Evolutionary conservation across 208 protist genomes (phyloP).

Genomic region (Trypanosomatidae sp.): DNA sequence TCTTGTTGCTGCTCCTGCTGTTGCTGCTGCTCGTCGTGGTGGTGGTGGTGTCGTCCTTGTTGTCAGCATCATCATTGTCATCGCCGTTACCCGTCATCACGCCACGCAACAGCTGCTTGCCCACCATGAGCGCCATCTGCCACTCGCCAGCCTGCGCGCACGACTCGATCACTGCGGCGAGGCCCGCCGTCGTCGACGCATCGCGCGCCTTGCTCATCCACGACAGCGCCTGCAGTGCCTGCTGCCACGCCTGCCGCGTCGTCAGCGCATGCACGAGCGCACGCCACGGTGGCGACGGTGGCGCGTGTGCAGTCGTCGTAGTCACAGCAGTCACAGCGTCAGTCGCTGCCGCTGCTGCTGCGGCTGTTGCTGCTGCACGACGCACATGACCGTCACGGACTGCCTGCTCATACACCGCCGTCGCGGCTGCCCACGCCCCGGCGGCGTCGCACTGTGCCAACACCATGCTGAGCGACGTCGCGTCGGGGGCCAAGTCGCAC

Average conservation of each 20-base stretch:
- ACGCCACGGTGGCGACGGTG: no score
- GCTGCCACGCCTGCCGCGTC: conserved; percentile 63
- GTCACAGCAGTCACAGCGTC: no score
- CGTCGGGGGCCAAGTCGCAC: conserved; percentile 42
- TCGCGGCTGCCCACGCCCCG: conserved; percentile 52
- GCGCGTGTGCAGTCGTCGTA: background rate
- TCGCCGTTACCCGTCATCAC: no score
- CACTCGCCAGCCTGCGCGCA: conserved; percentile 77
- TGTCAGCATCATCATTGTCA: no score
- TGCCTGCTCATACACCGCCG: conserved; percentile 58
- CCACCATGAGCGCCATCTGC: conserved; percentile 51
- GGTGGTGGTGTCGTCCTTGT: no score
- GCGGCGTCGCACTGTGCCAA: conserved; percentile 52
- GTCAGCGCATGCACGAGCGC: conserved; percentile 56
- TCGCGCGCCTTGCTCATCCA: conserved; percentile 75
- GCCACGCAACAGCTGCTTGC: conserved; percentile 25
- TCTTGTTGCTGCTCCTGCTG: no score
- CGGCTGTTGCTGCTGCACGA: no score
- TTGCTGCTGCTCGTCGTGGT: no score
- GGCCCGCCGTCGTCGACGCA: conserved; percentile 48
- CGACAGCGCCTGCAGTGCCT: conserved; percentile 66
- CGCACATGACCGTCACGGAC: conserved; percentile 41
- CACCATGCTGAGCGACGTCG: conserved; percentile 31
- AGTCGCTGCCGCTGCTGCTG: no score
- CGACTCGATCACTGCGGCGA: conserved; percentile 57